Conservation (phyloP, 441 rosid species). For the Francoa sonchifolia region DNA sequence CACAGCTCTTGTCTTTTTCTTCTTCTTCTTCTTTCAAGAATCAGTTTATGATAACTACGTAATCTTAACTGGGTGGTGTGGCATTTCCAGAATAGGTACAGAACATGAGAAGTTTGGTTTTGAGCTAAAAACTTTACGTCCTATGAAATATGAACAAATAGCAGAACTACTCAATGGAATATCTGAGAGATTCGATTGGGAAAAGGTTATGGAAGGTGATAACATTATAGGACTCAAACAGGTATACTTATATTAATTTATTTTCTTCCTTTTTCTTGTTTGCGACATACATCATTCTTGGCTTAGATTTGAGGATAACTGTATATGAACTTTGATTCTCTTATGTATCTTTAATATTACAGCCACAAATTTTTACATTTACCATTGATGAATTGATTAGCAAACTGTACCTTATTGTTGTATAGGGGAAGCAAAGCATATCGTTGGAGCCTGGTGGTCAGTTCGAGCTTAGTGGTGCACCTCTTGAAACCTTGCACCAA, state of each 20-base stretch:
- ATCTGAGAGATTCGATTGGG: slow-evolving; percentile 98
- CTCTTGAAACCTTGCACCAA: slow-evolving; percentile 96
- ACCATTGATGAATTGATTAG: not conserved
- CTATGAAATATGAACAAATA: slow-evolving; percentile 94
- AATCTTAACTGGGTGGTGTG: slow-evolving; percentile 17
- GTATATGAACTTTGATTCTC: too few relatives aligned
- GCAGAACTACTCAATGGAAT: slow-evolving; percentile 80
- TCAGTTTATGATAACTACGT: not conserved
- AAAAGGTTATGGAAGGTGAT: slow-evolving; percentile 83
- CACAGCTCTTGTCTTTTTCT: not conserved
- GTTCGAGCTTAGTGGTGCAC: slow-evolving; percentile 98
- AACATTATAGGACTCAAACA: slow-evolving; percentile 83
- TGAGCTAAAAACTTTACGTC: slow-evolving; percentile 58
- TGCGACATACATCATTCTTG: not conserved
- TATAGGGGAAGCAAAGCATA: slow-evolving; percentile 94
- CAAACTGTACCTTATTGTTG: too few relatives aligned
- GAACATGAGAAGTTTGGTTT: slow-evolving; percentile 99
- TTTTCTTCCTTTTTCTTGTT: not conserved
- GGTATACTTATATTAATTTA: slow-evolving; percentile 22
- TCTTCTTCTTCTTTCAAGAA: not conserved
- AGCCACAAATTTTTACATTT: not conserved
- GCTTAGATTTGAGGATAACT: too few relatives aligned
- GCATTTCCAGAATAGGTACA: slow-evolving; percentile 77
- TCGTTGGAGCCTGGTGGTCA: slow-evolving; percentile 99
- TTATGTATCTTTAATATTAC: slow-evolving; percentile 1